These are phyloP conservation scores for Gossypium trilobum DNA, from an alignment of 441 rosid species.

Conservation along the genomic window DNA sequence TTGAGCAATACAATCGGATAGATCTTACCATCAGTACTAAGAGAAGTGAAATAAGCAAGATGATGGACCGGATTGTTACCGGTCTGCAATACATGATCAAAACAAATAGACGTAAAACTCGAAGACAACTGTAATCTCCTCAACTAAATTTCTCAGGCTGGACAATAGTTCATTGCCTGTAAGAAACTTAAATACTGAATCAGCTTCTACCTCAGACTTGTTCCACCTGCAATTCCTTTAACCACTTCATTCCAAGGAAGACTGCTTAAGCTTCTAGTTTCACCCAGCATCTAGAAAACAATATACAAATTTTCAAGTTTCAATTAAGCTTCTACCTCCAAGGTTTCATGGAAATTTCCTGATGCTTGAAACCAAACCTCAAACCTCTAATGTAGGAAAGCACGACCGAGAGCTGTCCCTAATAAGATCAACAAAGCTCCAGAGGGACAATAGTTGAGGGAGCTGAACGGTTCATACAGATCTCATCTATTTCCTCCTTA, in stretches of 20 bases:
- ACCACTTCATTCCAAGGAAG: background rate
- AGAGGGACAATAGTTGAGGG: background rate
- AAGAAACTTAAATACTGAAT: background rate
- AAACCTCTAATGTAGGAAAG: background rate
- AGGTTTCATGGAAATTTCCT: background rate
- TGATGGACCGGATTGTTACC: background rate
- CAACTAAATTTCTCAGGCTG: background rate
- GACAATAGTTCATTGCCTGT: background rate
- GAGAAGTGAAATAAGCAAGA: background rate
- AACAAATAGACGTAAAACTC: background rate
- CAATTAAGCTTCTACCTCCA: background rate
- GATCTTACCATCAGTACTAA: background rate
- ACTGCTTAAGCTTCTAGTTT: background rate
- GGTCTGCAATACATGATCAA: background rate
- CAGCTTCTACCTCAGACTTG: background rate
- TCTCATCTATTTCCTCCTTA: background rate
- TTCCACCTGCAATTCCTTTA: background rate
- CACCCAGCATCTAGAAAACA: background rate
- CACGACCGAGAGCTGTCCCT: background rate
- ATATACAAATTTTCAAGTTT: background rate
- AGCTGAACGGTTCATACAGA: background rate
- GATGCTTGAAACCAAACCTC: background rate
- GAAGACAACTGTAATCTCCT: background rate
- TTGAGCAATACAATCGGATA: background rate
- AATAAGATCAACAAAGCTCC: background rate